Evolutionary conservation across 2,329 filamentous ascomycete species (phyloP).

Genomic region (Sphaerulina musiva): DNA sequence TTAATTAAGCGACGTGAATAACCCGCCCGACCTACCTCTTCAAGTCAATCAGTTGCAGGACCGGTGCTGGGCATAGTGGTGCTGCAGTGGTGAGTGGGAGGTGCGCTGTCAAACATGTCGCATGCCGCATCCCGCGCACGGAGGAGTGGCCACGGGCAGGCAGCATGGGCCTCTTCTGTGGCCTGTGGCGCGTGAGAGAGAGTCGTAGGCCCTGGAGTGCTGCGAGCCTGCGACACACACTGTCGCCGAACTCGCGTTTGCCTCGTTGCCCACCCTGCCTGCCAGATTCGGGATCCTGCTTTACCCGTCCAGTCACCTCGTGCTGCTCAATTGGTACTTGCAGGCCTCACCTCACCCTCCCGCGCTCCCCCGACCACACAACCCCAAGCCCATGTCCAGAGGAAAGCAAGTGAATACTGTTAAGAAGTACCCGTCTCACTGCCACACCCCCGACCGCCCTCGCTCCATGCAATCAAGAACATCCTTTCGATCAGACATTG

Average conservation of each 20-base stretch:
- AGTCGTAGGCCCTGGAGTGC: neutral
- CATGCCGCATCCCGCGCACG: conserved; percentile 5
- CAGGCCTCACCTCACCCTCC: conserved; percentile 1
- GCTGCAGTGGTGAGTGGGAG: no score
- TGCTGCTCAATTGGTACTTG: neutral
- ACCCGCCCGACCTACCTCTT: no score
- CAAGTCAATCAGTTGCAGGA: neutral
- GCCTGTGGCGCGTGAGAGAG: no score
- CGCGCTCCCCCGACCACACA: conserved; percentile 1
- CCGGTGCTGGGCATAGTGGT: neutral
- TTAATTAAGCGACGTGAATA: no score
- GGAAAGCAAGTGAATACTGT: neutral
- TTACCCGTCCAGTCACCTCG: neutral
- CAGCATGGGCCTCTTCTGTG: neutral
- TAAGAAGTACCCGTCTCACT: conserved; percentile 4
- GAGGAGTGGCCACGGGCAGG: neutral
- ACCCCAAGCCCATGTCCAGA: conserved; percentile 3
- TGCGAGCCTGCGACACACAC: neutral
- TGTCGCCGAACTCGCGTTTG: conserved; percentile 13
- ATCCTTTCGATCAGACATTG: conserved; percentile 19
- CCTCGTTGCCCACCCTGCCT: conserved; percentile 1
- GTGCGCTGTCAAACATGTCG: conserved; percentile 1
- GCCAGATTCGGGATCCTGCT: conserved; percentile 3
- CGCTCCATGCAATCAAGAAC: conserved; percentile 14
- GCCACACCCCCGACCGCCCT: neutral